Evolutionary conservation across 1,139 yeast species (phyloP).

Genomic region (Zygosaccharomyces sapae): DNA sequence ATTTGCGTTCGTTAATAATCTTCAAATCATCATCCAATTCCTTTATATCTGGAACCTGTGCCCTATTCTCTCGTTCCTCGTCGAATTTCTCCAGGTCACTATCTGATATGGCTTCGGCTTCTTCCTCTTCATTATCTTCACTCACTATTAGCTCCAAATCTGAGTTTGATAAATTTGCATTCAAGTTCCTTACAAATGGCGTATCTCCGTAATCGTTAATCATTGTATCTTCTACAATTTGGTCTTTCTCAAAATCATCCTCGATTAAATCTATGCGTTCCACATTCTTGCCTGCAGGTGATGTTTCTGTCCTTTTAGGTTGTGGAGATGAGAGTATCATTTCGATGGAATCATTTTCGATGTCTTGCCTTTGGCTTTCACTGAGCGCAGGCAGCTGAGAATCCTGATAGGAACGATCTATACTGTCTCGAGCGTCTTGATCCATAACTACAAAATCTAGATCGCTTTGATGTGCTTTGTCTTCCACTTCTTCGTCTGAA

Average conservation of each 20-base stretch:
- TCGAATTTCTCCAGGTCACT: slow-evolving; percentile 35
- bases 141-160: slow-evolving; percentile 23
- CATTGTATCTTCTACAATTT: slow-evolving; percentile 9
- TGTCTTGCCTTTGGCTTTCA: slow-evolving; percentile 8
- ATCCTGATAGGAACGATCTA: slow-evolving; percentile 20
- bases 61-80: slow-evolving; percentile 34
- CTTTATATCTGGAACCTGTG: slow-evolving; percentile 25
- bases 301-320: background rate
- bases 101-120: slow-evolving; percentile 23
- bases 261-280: slow-evolving; percentile 24
- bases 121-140: slow-evolving; percentile 17
- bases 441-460: slow-evolving; percentile 32
- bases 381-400: slow-evolving; percentile 4
- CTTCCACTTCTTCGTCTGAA: slow-evolving; percentile 31
- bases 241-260: slow-evolving; percentile 16
- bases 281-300: slow-evolving; percentile 7
- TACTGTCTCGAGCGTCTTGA: slow-evolving; percentile 15
- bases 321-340: slow-evolving; percentile 18
- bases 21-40: slow-evolving; percentile 34
- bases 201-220: background rate
- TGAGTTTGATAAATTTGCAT: slow-evolving; percentile 19
- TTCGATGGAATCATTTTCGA: slow-evolving; percentile 13
- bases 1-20: slow-evolving; percentile 32
- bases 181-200: slow-evolving; percentile 8
- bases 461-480: slow-evolving; percentile 29